phyloP scores from a whole-genome alignment of 768 basidiomycete genomes.

The Boletellus ananas region DNA sequence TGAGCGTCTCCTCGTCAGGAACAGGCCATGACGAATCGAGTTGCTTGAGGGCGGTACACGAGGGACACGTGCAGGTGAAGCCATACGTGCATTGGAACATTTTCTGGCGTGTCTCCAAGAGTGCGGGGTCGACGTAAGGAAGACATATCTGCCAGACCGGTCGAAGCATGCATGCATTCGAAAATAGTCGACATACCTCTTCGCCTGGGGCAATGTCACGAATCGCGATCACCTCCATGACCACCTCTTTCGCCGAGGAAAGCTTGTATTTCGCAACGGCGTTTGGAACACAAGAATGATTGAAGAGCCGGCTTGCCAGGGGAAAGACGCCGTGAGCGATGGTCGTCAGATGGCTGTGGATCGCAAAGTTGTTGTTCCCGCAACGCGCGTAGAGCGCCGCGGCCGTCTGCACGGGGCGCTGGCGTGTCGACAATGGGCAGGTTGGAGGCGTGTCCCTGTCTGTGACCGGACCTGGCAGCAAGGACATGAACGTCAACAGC shows the following conservation, averaged over 20 bases:
- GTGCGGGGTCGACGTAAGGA: conserved; percentile 76
- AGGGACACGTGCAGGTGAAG: conserved; percentile 59
- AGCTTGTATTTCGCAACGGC: conserved; percentile 61
- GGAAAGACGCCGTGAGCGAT: conserved; percentile 77
- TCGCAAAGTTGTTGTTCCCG: conserved; percentile 77
- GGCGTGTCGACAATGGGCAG: conserved; percentile 30
- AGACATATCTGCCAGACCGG: conserved; percentile 54
- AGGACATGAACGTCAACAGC: conserved; percentile 38
- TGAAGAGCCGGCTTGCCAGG: conserved; percentile 73
- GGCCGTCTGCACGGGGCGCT: conserved; percentile 19
- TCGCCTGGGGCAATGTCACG: conserved; percentile 52
- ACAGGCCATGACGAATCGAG: conserved; percentile 41
- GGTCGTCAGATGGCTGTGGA: conserved; percentile 68
- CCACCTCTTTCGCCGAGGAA: conserved; percentile 32
- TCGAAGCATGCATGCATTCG: background rate
- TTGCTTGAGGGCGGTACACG: conserved; percentile 46
- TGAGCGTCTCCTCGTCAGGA: conserved; percentile 17
- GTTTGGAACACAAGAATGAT: conserved; percentile 79
- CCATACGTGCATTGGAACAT: conserved; percentile 62
- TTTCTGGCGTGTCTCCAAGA: conserved; percentile 55
- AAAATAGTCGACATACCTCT: conserved; percentile 48
- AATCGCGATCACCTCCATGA: conserved; percentile 66
- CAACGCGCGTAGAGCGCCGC: conserved; percentile 53
- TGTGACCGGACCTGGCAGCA: conserved; percentile 42
- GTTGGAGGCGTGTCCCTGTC: conserved; percentile 26